Percentiles rank a stretch among this genome's conserved stretches.
phyloP scores from a whole-genome alignment of 2,329 filamentous ascomycete species.

The Colletotrichum tropicale region DNA sequence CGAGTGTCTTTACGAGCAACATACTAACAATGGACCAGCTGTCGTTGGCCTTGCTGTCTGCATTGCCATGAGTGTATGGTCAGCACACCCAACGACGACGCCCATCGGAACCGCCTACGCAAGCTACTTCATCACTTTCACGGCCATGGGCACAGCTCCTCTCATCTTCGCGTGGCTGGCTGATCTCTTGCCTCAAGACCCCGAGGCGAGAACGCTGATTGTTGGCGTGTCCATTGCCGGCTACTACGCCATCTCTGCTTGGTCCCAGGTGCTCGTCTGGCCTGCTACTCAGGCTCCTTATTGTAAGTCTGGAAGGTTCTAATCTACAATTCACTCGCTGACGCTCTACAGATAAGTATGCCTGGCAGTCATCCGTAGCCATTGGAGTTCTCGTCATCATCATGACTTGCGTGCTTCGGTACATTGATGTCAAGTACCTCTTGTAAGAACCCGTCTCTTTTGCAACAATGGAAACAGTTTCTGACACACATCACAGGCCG shows the following conservation, averaged over 20 bases:
- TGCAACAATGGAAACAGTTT: not conserved
- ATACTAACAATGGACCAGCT: constrained; percentile 22
- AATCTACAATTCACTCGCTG: not conserved
- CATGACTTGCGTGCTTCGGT: constrained; percentile 47
- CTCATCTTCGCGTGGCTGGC: constrained; percentile 58
- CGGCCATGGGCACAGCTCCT: constrained; percentile 53
- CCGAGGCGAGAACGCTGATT: constrained; percentile 51
- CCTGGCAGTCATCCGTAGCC: constrained; percentile 51
- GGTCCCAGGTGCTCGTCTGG: constrained; percentile 58
- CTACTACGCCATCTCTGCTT: constrained; percentile 55
- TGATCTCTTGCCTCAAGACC: constrained; percentile 51
- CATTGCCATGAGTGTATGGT: constrained; percentile 61
- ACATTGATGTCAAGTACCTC: constrained; percentile 46
- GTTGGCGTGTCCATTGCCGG: constrained; percentile 53
- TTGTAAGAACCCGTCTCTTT: not conserved
- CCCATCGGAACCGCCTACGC: constrained; percentile 53
- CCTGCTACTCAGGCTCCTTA: constrained; percentile 54
- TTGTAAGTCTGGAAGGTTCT: constrained; percentile 33
- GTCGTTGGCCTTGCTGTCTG: constrained; percentile 50
- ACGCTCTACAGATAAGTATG: constrained; percentile 40
- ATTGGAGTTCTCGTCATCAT: constrained; percentile 48
- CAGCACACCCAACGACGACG: constrained; percentile 43
- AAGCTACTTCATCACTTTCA: constrained; percentile 54
- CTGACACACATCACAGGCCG: not conserved
- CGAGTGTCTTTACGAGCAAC: not conserved